phyloP scores from a whole-genome alignment of 768 basidiomycete species.

The Trametes elegans region DNA sequence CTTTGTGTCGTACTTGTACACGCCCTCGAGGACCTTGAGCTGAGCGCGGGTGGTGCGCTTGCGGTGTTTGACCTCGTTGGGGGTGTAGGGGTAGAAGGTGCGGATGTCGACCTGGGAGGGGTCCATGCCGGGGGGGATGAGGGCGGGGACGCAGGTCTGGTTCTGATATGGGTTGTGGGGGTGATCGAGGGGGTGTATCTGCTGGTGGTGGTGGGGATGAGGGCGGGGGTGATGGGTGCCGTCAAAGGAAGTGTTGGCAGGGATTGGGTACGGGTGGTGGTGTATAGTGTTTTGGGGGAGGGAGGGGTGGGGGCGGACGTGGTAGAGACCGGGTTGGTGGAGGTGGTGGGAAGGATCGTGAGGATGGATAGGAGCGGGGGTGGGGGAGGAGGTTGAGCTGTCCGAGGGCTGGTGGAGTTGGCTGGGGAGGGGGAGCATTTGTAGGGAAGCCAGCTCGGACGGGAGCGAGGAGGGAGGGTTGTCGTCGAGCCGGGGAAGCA shows the following conservation, averaged over 20 bases:
- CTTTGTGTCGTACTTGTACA: conserved; percentile 88
- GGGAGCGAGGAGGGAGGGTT: conserved; percentile 20
- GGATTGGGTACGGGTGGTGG: conserved; percentile 16
- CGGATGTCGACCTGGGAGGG: conserved; percentile 73
- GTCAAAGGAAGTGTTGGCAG: conserved; percentile 16
- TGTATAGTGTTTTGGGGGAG: conserved; percentile 24
- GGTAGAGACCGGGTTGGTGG: conserved; percentile 23
- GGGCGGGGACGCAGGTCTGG: conserved; percentile 44
- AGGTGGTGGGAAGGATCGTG: conserved; percentile 34
- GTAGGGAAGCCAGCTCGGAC: conserved; percentile 13
- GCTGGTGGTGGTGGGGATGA: conserved; percentile 9
- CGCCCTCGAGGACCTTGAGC: conserved; percentile 83
- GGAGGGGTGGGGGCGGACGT: conserved; percentile 11
- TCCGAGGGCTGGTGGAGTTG: conserved; percentile 20
- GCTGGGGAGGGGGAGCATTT: conserved; percentile 9
- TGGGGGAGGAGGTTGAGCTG: conserved; percentile 17
- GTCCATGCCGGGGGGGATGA: conserved; percentile 55
- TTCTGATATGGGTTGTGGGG: conserved; percentile 14
- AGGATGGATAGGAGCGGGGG: conserved; percentile 29
- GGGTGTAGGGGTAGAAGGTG: conserved; percentile 75
- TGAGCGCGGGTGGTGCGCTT: conserved; percentile 87
- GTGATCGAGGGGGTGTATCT: conserved; percentile 16
- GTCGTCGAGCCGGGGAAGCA: not conserved
- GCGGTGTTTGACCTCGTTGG: conserved; percentile 92
- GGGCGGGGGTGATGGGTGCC: conserved; percentile 21